Conservation (phyloP, 2,329 filamentous ascomycete species). For the Fusarium pseudocircinatum region DNA sequence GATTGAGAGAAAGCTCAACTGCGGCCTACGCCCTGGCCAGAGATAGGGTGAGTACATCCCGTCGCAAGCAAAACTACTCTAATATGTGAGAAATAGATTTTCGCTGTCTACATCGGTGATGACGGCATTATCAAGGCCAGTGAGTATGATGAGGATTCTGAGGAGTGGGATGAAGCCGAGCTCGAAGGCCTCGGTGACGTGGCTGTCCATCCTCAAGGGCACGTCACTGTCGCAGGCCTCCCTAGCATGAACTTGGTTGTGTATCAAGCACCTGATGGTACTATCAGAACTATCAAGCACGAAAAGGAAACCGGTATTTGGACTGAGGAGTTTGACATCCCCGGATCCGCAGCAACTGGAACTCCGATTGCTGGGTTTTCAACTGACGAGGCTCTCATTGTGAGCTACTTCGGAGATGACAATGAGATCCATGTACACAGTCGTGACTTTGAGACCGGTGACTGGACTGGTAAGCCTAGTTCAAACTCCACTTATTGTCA, state of each 20-base stretch:
- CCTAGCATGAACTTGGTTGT: not conserved
- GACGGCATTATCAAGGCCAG: not conserved
- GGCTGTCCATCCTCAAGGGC: not conserved
- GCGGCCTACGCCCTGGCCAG: not conserved
- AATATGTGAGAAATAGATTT: not conserved
- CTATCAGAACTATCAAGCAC: not conserved
- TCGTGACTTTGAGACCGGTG: not conserved
- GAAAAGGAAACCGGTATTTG: rapidly evolving
- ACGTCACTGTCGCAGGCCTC: not conserved
- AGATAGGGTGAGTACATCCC: not conserved
- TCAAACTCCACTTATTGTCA: rapidly evolving
- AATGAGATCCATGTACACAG: not conserved
- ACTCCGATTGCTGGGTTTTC: not conserved
- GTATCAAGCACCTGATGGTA: not conserved
- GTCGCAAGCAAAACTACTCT: too few species aligned
- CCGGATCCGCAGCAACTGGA: not conserved
- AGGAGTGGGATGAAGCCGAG: not conserved
- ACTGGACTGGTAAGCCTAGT: not conserved
- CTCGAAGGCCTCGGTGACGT: not conserved
- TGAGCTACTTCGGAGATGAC: not conserved
- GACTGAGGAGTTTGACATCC: not conserved
- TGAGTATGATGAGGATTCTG: not conserved
- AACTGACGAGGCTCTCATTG: not conserved
- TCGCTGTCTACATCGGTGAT: not conserved
- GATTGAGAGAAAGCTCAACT: not conserved